A percentile compares a stretch with the other conserved stretches of the same genome.
Evolutionary conservation across 2,329 filamentous ascomycete species (phyloP).

Genomic region (Aspergillus sp.): DNA sequence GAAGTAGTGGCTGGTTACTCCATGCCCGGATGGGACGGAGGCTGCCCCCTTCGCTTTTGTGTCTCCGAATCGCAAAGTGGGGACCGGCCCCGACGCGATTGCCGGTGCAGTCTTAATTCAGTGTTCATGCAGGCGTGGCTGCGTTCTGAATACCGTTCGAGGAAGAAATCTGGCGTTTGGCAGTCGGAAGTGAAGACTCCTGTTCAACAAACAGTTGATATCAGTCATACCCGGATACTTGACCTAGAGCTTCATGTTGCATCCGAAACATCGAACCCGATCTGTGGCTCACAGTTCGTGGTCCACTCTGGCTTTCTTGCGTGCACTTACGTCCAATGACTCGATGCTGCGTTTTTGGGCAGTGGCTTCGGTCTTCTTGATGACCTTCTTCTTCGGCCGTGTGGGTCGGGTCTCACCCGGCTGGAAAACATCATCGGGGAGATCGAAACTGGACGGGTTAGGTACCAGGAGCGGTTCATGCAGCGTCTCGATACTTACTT

Average conservation of each 20-base stretch:
- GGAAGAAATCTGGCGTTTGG: conserved; percentile 34
- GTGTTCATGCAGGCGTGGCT: conserved; percentile 31
- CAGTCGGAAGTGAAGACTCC: conserved; percentile 26
- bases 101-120: conserved; percentile 1
- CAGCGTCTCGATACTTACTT: conserved; percentile 59
- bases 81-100: conserved; percentile 30
- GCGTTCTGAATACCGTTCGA: conserved; percentile 26
- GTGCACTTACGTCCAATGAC: conserved; percentile 43
- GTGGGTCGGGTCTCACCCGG: conserved; percentile 70
- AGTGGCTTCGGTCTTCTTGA: conserved; percentile 33
- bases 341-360: conserved; percentile 40
- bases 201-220: conserved; percentile 23
- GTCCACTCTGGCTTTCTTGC: conserved; percentile 22
- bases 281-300: conserved; percentile 21
- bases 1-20: conserved; percentile 16
- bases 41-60: conserved; percentile 2
- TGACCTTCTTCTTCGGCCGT: conserved; percentile 54
- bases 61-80: conserved; percentile 17
- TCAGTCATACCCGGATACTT: conserved; percentile 29
- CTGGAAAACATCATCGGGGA: conserved; percentile 86
- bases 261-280: conserved; percentile 19
- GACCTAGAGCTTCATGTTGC: conserved; percentile 16
- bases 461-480: not conserved
- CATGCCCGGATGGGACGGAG: conserved; percentile 4
- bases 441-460: conserved; percentile 63